These are phyloP conservation scores for Candolleomyces efflorescens DNA, from an alignment of 768 basidiomycete species.

Conservation along the genomic window DNA sequence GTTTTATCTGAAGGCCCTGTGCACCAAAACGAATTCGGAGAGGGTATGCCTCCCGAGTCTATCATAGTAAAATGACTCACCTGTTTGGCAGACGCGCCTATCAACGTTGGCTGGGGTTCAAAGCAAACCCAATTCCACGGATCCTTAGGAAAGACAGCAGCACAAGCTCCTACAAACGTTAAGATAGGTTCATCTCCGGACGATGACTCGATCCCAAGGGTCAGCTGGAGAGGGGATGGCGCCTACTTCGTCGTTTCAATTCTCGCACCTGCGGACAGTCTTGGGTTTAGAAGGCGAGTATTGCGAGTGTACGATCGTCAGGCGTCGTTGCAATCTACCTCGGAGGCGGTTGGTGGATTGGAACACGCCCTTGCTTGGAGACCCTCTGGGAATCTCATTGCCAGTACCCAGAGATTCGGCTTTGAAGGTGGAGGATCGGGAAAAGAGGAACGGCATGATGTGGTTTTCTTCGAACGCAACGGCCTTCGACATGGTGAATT, in stretches of 20 bases:
- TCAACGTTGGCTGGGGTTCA: conserved; percentile 97
- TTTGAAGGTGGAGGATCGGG: conserved; percentile 66
- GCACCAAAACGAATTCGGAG: conserved; percentile 75
- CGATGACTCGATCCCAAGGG: conserved; percentile 66
- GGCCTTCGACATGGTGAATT: conserved; percentile 93
- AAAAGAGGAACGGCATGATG: conserved; percentile 68
- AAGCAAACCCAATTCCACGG: conserved; percentile 98
- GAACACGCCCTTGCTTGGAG: conserved; percentile 82
- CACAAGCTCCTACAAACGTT: conserved; percentile 43
- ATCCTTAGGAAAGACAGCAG: conserved; percentile 83
- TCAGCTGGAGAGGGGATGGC: conserved; percentile 95
- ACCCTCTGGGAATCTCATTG: conserved; percentile 85
- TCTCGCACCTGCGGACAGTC: conserved; percentile 39
- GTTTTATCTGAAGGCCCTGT: conserved; percentile 77
- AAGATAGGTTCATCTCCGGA: conserved; percentile 54
- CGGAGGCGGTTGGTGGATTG: conserved; percentile 77
- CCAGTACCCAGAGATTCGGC: conserved; percentile 72
- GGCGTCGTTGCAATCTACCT: conserved; percentile 75
- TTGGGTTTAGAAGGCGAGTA: conserved; percentile 38
- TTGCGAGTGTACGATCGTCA: conserved; percentile 76
- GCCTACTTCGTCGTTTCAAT: conserved; percentile 84
- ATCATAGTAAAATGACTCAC: not conserved
- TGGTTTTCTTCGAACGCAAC: conserved; percentile 95
- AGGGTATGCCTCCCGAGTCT: conserved; percentile 46
- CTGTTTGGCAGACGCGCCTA: conserved; percentile 63